phyloP scores from a whole-genome alignment of 148 eudicot species.

The Cornus controversa region DNA sequence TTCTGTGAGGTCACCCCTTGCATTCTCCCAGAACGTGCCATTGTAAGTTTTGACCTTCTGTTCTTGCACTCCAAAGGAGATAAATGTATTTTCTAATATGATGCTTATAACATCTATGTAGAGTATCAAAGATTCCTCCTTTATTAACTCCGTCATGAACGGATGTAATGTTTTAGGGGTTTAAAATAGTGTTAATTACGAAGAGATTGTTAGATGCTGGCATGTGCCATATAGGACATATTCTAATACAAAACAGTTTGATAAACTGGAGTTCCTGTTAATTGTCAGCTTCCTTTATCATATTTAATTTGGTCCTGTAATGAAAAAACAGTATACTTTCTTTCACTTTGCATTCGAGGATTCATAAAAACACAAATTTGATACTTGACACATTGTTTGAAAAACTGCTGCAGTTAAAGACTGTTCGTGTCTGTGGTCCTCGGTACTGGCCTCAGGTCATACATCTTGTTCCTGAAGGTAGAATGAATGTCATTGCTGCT shows the following conservation, averaged over 20 bases:
- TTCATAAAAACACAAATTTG: not conserved
- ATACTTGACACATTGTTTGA: slow-evolving; percentile 7
- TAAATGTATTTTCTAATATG: not conserved
- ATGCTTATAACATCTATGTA: not conserved
- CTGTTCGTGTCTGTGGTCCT: slow-evolving; percentile 94
- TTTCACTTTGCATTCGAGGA: not conserved
- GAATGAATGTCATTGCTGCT: not conserved
- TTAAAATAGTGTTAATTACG: too few species aligned
- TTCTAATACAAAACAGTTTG: not conserved
- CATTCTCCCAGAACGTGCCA: slow-evolving; percentile 89
- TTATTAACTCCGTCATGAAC: not conserved
- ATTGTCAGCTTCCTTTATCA: not conserved
- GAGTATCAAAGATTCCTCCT: not conserved
- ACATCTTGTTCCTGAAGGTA: slow-evolving; percentile 93
- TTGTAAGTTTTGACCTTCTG: slow-evolving; percentile 53
- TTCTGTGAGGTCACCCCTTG: slow-evolving; percentile 93
- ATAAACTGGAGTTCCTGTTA: slow-evolving; percentile 3
- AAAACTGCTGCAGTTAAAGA: slow-evolving; percentile 62
- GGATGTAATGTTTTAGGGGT: not conserved
- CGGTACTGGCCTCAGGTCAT: slow-evolving; percentile 97
- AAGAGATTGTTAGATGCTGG: not conserved
- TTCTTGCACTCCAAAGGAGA: not conserved
- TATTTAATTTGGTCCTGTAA: not conserved
- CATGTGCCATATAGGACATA: not conserved
- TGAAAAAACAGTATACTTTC: not conserved